Percentiles rank a stretch among this genome's conserved stretches.
Conservation (phyloP, 306 rosid genomes). For the Betula pendula region DNA sequence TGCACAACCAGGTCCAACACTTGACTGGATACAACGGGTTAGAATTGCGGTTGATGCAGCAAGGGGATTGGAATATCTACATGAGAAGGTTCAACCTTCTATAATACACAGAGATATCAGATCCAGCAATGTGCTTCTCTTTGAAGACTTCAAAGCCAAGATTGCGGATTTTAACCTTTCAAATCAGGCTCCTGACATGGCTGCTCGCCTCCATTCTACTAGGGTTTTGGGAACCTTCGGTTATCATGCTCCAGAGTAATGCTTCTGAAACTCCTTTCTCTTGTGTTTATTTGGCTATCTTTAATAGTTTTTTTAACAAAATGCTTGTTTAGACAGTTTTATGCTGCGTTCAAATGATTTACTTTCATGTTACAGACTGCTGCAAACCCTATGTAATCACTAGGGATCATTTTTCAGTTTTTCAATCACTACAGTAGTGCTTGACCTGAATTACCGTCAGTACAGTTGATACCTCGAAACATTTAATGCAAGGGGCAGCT, state of each 20-base stretch:
- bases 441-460: neutral
- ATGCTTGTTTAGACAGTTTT: neutral
- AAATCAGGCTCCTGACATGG: slow-evolving; percentile 81
- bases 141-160: slow-evolving; percentile 70
- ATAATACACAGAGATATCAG: slow-evolving; percentile 71
- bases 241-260: slow-evolving; percentile 80
- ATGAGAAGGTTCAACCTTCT: slow-evolving; percentile 71
- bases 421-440: neutral
- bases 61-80: slow-evolving; percentile 68
- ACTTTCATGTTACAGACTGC: slow-evolving; percentile 2
- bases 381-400: slow-evolving; percentile 7
- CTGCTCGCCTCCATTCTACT: slow-evolving; percentile 81
- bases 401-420: neutral
- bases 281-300: neutral
- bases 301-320: slow-evolving; percentile 3
- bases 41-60: slow-evolving; percentile 71
- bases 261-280: slow-evolving; percentile 17
- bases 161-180: slow-evolving; percentile 77
- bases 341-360: slow-evolving; percentile 8
- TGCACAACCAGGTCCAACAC: slow-evolving; percentile 77
- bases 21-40: slow-evolving; percentile 75
- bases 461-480: neutral
- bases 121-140: slow-evolving; percentile 76
- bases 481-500: neutral
- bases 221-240: slow-evolving; percentile 78